Evolutionary conservation across 495 filamentous ascomycete genomes (phyloP).

Genomic region (Penicillium parvum): DNA sequence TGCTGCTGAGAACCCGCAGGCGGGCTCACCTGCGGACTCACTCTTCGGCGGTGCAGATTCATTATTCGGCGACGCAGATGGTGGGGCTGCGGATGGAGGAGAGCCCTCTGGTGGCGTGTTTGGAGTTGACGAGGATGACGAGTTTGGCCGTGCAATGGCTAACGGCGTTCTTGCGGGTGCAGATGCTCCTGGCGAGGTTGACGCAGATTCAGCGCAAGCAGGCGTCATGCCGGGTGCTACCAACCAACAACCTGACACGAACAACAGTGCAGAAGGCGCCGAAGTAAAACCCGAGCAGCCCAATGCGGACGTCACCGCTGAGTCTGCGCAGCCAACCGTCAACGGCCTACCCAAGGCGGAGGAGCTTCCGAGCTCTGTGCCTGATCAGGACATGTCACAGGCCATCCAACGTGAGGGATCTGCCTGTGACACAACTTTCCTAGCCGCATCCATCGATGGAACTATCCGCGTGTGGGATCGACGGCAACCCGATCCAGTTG

Average conservation of each 20-base stretch:
- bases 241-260: slow-evolving; percentile 2
- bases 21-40: slow-evolving; percentile 66
- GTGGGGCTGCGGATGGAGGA: slow-evolving; percentile 53
- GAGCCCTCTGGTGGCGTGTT: slow-evolving; percentile 55
- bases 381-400: slow-evolving; percentile 29
- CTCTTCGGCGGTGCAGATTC: slow-evolving; percentile 65
- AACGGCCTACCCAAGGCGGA: slow-evolving; percentile 55
- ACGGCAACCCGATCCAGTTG: slow-evolving; percentile 68
- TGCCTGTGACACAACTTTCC: slow-evolving; percentile 63
- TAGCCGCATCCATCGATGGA: slow-evolving; percentile 84
- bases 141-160: slow-evolving; percentile 75
- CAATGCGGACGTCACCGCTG: slow-evolving; percentile 18
- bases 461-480: slow-evolving; percentile 90
- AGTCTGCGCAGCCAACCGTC: slow-evolving; percentile 20
- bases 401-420: slow-evolving; percentile 37
- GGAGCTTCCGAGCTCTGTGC: slow-evolving; percentile 30
- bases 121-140: slow-evolving; percentile 77
- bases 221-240: background rate
- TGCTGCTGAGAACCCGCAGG: slow-evolving; percentile 37
- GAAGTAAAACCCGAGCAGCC: slow-evolving; percentile 12
- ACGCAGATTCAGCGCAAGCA: slow-evolving; percentile 17
- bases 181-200: slow-evolving; percentile 34
- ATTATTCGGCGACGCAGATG: slow-evolving; percentile 67
- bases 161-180: slow-evolving; percentile 46
- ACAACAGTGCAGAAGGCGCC: slow-evolving; percentile 5